Evolutionary conservation across 768 basidiomycete species (phyloP), one percentile per base, ranked within the genome.

Genomic region (Mycena maculata): DNA sequence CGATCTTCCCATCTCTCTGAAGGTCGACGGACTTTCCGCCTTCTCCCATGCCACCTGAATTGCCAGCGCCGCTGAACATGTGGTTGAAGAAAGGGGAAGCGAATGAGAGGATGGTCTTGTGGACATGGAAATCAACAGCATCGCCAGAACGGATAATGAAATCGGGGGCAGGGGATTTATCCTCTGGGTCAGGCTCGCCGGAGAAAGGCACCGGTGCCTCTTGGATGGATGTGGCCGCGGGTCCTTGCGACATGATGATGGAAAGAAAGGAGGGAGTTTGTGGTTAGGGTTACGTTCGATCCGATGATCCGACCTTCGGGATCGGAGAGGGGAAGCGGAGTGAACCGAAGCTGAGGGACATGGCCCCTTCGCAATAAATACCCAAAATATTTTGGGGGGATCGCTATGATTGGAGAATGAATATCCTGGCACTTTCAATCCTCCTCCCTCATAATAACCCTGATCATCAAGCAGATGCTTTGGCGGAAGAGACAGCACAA

Each of bases 121-220:
- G 60, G 5, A 54, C 60, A 25, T 61, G 50, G 4, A 62, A 33
- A 15, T 62, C 60, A 7, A 62, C 25, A 23, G 50, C 60, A 27
- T 62, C 60, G 39, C 27, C 41, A 9, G 50, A 62, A 2, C 50
- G 60, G 20, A 62, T 9, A 27, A 54, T 54, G 39, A 62, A 30
- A 31, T 62, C 60, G 13, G 60, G 15, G 6, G 49, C 25, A 13
- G 15, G 12, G 15, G 20, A 4, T 10, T 48, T 27, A 16, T 18
- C n/a, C 13, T 31, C 42, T 6, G 50, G 33, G 50, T 53, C 31
- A 20, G n/a, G 20, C 3, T 13, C 56, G 18, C 56, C 56, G 9
- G 42, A 45, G 28, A 58, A 58, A 4, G 56, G 56, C 22, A 42
- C 28, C 7, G 27, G 42, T 3, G 42, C 56, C 30, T 58, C 56